phyloP scores from a whole-genome alignment of 371 early-diverging fungal species.

The Mortierella sp. region DNA sequence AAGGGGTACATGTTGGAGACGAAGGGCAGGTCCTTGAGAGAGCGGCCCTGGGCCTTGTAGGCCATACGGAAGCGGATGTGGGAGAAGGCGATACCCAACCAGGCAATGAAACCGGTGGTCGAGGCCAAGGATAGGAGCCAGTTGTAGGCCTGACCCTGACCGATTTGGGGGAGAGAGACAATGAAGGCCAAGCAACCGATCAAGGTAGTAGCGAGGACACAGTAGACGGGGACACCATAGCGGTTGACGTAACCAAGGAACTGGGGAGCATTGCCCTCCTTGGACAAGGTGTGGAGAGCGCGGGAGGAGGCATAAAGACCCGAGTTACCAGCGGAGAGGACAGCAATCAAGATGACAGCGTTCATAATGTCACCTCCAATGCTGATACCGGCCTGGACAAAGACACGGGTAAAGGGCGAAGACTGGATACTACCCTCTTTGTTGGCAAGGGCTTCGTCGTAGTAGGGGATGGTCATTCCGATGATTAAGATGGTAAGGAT shows the following conservation, averaged over 20 bases:
- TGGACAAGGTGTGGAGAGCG: slow-evolving; percentile 76
- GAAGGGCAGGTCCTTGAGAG: slow-evolving; percentile 79
- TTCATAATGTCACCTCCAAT: slow-evolving; percentile 85
- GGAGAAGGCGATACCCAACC: slow-evolving; percentile 82
- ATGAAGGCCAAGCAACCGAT: slow-evolving; percentile 70
- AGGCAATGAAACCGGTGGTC: slow-evolving; percentile 83
- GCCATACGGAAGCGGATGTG: slow-evolving; percentile 90
- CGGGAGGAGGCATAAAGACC: slow-evolving; percentile 84
- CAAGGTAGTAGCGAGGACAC: slow-evolving; percentile 63
- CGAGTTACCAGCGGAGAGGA: slow-evolving; percentile 84
- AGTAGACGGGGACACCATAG: slow-evolving; percentile 67
- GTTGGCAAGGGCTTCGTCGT: slow-evolving; percentile 66
- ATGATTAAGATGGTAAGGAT: slow-evolving; percentile 80
- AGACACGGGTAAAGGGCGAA: slow-evolving; percentile 83
- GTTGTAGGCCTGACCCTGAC: slow-evolving; percentile 63
- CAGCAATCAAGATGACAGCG: slow-evolving; percentile 79
- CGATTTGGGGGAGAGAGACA: slow-evolving; percentile 61
- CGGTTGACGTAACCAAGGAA: slow-evolving; percentile 63
- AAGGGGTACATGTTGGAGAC: slow-evolving; percentile 77
- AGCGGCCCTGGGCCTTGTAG: slow-evolving; percentile 76
- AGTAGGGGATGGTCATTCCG: slow-evolving; percentile 79
- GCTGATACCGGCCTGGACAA: slow-evolving; percentile 74
- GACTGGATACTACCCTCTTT: slow-evolving; percentile 61
- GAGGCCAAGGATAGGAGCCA: slow-evolving; percentile 79
- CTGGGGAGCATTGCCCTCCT: slow-evolving; percentile 77